Evolutionary conservation across 2,329 filamentous ascomycete species (phyloP).

Genomic region (Fusarium chlamydosporum): DNA sequence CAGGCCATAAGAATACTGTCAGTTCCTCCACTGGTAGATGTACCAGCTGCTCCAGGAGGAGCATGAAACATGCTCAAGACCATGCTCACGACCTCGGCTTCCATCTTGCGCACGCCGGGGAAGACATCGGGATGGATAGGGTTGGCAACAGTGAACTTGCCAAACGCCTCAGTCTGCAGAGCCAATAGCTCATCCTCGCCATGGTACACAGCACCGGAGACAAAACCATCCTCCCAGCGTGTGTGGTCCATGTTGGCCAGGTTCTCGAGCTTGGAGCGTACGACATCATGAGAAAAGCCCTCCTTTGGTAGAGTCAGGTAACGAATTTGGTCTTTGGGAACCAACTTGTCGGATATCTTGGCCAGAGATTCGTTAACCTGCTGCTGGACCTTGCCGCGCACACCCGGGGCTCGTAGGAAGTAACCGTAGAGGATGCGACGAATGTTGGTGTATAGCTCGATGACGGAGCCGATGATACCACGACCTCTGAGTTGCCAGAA

Average conservation of each 20-base stretch:
- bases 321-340: slow-evolving; percentile 78
- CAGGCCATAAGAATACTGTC: slow-evolving; percentile 98
- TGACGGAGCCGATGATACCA: slow-evolving; percentile 83
- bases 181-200: slow-evolving; percentile 85
- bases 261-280: slow-evolving; percentile 83
- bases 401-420: slow-evolving; percentile 88
- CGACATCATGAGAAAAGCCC: slow-evolving; percentile 83
- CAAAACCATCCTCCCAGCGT: slow-evolving; percentile 94
- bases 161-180: slow-evolving; percentile 93
- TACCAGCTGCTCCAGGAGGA: slow-evolving; percentile 85
- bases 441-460: slow-evolving; percentile 79
- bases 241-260: slow-evolving; percentile 92
- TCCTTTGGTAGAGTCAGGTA: slow-evolving; percentile 84
- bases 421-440: slow-evolving; percentile 84
- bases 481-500: slow-evolving; percentile 91
- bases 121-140: slow-evolving; percentile 99
- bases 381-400: slow-evolving; percentile 86
- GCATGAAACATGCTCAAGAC: slow-evolving; percentile 91
- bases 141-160: slow-evolving; percentile 94
- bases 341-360: slow-evolving; percentile 87
- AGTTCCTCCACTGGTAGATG: slow-evolving; percentile 92
- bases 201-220: slow-evolving; percentile 96
- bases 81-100: slow-evolving; percentile 98
- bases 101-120: slow-evolving; percentile 98
- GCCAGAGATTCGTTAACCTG: slow-evolving; percentile 84